Evolutionary conservation across 371 early-diverging fungal genomes (phyloP).

Genomic region (Mucor circinelloides): DNA sequence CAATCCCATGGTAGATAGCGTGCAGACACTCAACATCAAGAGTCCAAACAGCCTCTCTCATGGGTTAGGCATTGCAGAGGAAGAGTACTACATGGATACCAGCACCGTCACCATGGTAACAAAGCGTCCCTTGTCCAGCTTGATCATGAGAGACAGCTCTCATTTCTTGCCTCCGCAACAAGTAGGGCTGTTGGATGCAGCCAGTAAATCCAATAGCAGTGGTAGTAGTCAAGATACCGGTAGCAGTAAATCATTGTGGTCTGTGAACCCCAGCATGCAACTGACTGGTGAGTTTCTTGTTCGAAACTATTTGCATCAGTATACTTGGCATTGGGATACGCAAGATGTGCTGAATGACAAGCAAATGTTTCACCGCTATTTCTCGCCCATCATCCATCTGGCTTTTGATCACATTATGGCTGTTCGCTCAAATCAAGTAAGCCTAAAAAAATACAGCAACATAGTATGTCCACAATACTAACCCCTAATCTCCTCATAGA

Average conservation of each 20-base stretch:
- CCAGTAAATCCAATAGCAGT: neutral
- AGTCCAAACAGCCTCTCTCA: slow-evolving; percentile 37
- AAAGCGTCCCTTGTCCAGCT: slow-evolving; percentile 46
- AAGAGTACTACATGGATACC: neutral
- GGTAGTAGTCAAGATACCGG: slow-evolving; percentile 2
- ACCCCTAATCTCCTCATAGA: slow-evolving; percentile 12
- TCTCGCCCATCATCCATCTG: slow-evolving; percentile 71
- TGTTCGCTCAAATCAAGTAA: slow-evolving; percentile 55
- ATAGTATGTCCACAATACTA: neutral
- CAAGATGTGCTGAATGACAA: slow-evolving; percentile 50
- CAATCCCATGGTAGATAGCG: slow-evolving; percentile 12
- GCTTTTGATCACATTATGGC: slow-evolving; percentile 68
- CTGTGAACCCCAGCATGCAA: slow-evolving; percentile 34
- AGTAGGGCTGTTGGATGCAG: neutral
- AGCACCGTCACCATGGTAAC: neutral
- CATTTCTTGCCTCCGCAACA: slow-evolving; percentile 25
- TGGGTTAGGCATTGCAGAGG: neutral
- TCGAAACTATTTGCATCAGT: slow-evolving; percentile 63
- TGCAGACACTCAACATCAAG: slow-evolving; percentile 15
- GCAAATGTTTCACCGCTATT: slow-evolving; percentile 54
- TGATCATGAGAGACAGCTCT: slow-evolving; percentile 54
- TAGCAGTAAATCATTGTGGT: slow-evolving; percentile 35
- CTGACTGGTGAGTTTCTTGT: slow-evolving; percentile 55
- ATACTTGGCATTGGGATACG: slow-evolving; percentile 71
- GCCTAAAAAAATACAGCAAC: neutral